These are phyloP conservation scores for Babesia gibsoni DNA, from an alignment of 169 alveolate species.

Conservation along the genomic window DNA sequence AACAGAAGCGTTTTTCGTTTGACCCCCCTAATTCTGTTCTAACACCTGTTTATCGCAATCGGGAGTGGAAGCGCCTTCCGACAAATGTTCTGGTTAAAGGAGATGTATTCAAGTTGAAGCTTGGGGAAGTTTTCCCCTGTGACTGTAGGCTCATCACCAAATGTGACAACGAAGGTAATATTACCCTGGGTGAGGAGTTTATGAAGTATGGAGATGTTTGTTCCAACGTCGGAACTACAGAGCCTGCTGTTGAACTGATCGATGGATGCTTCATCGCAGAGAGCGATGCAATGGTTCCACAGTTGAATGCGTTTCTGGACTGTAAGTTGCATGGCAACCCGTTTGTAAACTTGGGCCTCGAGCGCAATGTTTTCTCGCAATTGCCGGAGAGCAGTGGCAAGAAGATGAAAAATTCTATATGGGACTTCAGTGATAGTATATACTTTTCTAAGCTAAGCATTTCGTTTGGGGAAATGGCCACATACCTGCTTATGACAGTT, in stretches of 20 bases:
- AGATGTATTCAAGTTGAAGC: slow-evolving; percentile 56
- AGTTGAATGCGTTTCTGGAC: slow-evolving; percentile 37
- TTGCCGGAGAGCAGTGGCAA: not conserved
- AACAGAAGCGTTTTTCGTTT: slow-evolving; percentile 35
- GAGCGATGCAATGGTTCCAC: slow-evolving; percentile 48
- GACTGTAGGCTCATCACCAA: slow-evolving; percentile 32
- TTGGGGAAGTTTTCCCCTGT: slow-evolving; percentile 54
- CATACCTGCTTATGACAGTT: not conserved
- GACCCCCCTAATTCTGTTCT: slow-evolving; percentile 61
- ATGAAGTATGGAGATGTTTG: slow-evolving; percentile 30
- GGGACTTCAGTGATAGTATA: slow-evolving; percentile 57
- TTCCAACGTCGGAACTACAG: slow-evolving; percentile 12
- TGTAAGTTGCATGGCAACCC: slow-evolving; percentile 22
- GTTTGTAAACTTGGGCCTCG: slow-evolving; percentile 8
- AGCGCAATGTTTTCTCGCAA: slow-evolving; percentile 30
- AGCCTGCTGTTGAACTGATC: slow-evolving; percentile 24
- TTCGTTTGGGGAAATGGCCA: not conserved
- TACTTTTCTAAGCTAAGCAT: slow-evolving; percentile 19
- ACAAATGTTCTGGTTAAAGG: slow-evolving; percentile 53
- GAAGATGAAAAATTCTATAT: slow-evolving; percentile 12
- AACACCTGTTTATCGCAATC: slow-evolving; percentile 53
- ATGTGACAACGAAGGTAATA: slow-evolving; percentile 23
- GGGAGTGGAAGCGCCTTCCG: slow-evolving; percentile 61
- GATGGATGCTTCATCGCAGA: slow-evolving; percentile 53
- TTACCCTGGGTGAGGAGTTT: slow-evolving; percentile 19